Percentiles rank a stretch among this genome's conserved stretches.
Evolutionary conservation across 1,139 yeast species (phyloP).

Genomic region (Protomyces inundatus): DNA sequence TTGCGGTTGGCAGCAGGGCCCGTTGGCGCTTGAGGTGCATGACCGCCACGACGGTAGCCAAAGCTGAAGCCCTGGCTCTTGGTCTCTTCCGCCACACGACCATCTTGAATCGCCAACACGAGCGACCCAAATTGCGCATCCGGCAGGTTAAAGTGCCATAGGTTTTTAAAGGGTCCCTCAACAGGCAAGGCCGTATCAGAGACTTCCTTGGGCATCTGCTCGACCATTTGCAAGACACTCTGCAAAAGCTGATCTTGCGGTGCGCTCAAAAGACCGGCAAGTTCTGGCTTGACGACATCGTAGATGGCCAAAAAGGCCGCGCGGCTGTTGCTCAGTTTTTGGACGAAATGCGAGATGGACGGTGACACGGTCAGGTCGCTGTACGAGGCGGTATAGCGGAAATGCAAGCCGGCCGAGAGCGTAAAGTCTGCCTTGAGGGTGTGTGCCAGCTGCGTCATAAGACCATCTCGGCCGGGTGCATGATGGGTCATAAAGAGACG

Average conservation of each 20-base stretch:
- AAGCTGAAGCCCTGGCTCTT: constrained; percentile 51
- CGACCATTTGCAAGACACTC: constrained; percentile 57
- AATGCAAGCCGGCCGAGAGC: constrained; percentile 65
- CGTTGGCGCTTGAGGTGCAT: constrained; percentile 3
- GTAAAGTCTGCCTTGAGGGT: constrained; percentile 68
- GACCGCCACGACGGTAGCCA: constrained; percentile 39
- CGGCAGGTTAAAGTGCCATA: constrained; percentile 74
- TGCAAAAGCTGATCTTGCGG: constrained; percentile 44
- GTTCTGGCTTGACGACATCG: constrained; percentile 54
- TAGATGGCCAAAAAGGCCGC: constrained; percentile 61
- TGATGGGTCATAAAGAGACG: constrained; percentile 64
- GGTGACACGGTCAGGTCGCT: constrained; percentile 64
- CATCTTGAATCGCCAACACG: constrained; percentile 43
- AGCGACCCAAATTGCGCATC: constrained; percentile 51
- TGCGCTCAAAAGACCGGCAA: constrained; percentile 42
- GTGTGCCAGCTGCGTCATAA: constrained; percentile 63
- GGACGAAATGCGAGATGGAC: constrained; percentile 57
- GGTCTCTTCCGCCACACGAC: constrained; percentile 45
- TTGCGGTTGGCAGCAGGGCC: neutral
- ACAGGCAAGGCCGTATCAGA: constrained; percentile 36
- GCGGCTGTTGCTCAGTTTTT: constrained; percentile 58
- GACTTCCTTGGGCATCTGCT: constrained; percentile 52
- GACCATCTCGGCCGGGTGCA: constrained; percentile 60
- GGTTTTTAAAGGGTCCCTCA: constrained; percentile 57
- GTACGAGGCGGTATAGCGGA: constrained; percentile 65